Evolutionary conservation across 768 basidiomycete genomes (phyloP), one percentile per base, ranked within the genome.

Genomic region (Dioszegia crocea): DNA sequence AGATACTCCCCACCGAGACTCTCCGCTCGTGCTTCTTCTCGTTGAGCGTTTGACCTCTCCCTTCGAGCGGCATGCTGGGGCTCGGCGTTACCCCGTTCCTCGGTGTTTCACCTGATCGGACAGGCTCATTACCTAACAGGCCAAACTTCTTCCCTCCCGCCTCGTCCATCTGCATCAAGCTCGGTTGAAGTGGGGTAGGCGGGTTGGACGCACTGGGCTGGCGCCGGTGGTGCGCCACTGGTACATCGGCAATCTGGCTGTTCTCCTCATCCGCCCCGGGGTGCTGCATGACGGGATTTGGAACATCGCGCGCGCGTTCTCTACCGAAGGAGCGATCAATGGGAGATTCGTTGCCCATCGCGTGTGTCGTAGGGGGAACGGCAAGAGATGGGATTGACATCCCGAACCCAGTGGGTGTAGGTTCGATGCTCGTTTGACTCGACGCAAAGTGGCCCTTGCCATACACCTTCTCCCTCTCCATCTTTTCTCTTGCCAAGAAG

Each of bases 401-500:
- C 2, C 64, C 66, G 44, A 62, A 74, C 2, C 63, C 63, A 5
- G 23, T 23, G n/a, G 57, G 49, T 2, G 30, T n/a, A 38, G 49
- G 50, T 3, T 74, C 75, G 31, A 81, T 56, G 8, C 79, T 80
- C 11, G 92, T 78, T 73, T 93, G 91, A 0, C 92, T 96, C 54
- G 84, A 88, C 2, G 96, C 96, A 77, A 99, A 99, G 62, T 89
- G 86, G 3, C 92, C 92, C 0, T 86, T 86, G 0, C 94, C 96
- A 76, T 93, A 98, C 6, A 99, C 88, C 51, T 84, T 83, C 67
- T 99, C 96, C 55, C 96, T 81, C 72, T 98, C 92, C 71, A 92
- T 81, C 82, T 97, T 98, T 80, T 99, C 96, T 53, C 90, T 82
- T 4, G 93, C 89, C 19, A 99, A 84, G 80, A 86, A 97, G 76